Percentiles rank a stretch among this genome's conserved stretches.
Evolutionary conservation across 2,329 filamentous ascomycete genomes (phyloP).

Genomic region (Fusarium sambucinum): DNA sequence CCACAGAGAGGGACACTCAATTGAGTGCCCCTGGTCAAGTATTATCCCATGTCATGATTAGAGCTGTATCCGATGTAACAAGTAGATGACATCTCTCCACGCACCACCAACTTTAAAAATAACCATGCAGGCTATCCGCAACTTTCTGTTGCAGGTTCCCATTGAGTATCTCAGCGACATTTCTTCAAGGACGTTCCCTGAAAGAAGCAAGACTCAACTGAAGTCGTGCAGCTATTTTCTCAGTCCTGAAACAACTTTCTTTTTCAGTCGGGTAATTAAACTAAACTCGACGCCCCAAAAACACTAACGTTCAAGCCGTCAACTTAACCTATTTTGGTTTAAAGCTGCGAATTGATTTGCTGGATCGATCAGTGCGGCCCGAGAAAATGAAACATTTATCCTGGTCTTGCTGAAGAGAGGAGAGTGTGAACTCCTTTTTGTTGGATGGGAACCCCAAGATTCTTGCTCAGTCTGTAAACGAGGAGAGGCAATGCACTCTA

Average conservation of each 20-base stretch:
- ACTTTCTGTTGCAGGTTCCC: neutral
- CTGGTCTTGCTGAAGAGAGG: neutral
- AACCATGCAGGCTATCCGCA: neutral
- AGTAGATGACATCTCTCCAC: neutral
- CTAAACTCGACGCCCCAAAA: constrained; percentile 28
- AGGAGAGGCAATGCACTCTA: neutral
- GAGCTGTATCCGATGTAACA: neutral
- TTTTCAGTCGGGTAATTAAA: constrained; percentile 14
- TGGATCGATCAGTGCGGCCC: constrained; percentile 17
- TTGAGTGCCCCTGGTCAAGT: neutral
- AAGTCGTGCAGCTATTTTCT: constrained; percentile 1
- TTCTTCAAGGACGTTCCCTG: constrained; percentile 16
- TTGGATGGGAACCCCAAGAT: neutral
- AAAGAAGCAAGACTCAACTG: neutral
- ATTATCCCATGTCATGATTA: neutral
- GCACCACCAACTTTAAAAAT: neutral
- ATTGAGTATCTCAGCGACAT: neutral
- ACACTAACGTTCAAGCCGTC: neutral
- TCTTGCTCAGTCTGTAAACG: neutral
- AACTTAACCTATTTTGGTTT: neutral
- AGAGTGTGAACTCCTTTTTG: neutral
- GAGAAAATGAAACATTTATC: constrained; percentile 26
- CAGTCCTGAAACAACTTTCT: constrained; percentile 24
- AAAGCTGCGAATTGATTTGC: constrained; percentile 13
- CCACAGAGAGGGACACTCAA: neutral